Evolutionary conservation across 176 grass and related monocot species (phyloP).

Genomic region (Musa beccarii): DNA sequence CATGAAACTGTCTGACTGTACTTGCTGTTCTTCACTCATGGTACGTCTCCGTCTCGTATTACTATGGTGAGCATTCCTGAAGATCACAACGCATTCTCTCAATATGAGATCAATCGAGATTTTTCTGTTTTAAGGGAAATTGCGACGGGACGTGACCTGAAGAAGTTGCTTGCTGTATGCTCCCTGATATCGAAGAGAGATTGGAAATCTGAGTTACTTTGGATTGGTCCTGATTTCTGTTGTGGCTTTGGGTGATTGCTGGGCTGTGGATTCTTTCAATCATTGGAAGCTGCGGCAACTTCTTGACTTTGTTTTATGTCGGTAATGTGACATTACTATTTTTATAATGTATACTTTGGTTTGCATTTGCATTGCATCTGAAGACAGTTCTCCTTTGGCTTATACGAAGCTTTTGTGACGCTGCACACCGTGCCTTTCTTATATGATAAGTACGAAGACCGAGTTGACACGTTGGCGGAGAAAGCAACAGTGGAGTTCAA

Average conservation of each 20-base stretch:
- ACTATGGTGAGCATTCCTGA: constrained; percentile 70
- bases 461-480: constrained; percentile 54
- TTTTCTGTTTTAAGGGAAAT: constrained; percentile 41
- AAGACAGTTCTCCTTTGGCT: neutral
- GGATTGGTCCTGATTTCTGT: constrained; percentile 3
- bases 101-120: constrained; percentile 49
- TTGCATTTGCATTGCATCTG: neutral
- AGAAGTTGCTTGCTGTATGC: constrained; percentile 59
- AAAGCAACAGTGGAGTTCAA: constrained; percentile 42
- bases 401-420: constrained; percentile 18
- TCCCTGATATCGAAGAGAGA: neutral
- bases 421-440: constrained; percentile 69
- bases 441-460: constrained; percentile 70
- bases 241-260: constrained; percentile 47
- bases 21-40: constrained; percentile 21
- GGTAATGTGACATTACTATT: constrained; percentile 34
- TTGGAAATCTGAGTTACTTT: neutral
- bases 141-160: constrained; percentile 49
- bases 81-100: constrained; percentile 36
- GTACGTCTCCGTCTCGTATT: constrained; percentile 45
- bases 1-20: neutral
- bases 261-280: constrained; percentile 69
- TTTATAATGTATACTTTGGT: neutral
- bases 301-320: constrained; percentile 61
- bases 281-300: constrained; percentile 45